Conservation (phyloP, 1,284 basidiomycete genomes). For the Ustilago cynodontis region DNA sequence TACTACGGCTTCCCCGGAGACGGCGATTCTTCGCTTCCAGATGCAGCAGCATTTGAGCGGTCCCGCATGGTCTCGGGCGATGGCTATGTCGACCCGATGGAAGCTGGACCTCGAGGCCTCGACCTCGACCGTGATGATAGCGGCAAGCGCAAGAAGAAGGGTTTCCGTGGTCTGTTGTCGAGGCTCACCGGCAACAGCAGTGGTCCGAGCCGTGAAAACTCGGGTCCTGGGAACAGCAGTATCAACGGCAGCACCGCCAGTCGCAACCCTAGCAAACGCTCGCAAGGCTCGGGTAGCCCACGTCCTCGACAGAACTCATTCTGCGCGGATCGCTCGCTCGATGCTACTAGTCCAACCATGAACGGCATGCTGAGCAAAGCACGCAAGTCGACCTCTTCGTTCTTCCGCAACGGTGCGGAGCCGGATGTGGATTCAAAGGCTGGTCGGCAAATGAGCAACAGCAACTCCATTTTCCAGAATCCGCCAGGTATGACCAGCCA, state of each 20-base stretch:
- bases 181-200: slow-evolving; percentile 50
- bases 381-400: slow-evolving; percentile 47
- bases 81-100: slow-evolving; percentile 49
- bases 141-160: slow-evolving; percentile 56
- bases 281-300: slow-evolving; percentile 45
- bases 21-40: slow-evolving; percentile 44
- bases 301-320: slow-evolving; percentile 41
- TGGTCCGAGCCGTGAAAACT: slow-evolving; percentile 23
- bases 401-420: slow-evolving; percentile 40
- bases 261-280: slow-evolving; percentile 48
- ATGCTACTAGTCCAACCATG: slow-evolving; percentile 19
- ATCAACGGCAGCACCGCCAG: slow-evolving; percentile 51
- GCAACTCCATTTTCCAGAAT: slow-evolving; percentile 42
- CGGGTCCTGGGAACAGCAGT: slow-evolving; percentile 19
- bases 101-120: slow-evolving; percentile 41
- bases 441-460: slow-evolving; percentile 15
- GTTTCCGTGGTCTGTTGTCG: slow-evolving; percentile 54
- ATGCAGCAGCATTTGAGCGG: slow-evolving; percentile 36
- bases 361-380: slow-evolving; percentile 46
- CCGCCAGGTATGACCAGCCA: slow-evolving; percentile 60
- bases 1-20: slow-evolving; percentile 63
- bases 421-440: slow-evolving; percentile 17
- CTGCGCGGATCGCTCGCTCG: slow-evolving; percentile 47
- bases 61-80: slow-evolving; percentile 43
- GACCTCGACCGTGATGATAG: slow-evolving; percentile 30